Conservation (phyloP, 805 yeast genomes). For the Candida sanyiensis region DNA sequence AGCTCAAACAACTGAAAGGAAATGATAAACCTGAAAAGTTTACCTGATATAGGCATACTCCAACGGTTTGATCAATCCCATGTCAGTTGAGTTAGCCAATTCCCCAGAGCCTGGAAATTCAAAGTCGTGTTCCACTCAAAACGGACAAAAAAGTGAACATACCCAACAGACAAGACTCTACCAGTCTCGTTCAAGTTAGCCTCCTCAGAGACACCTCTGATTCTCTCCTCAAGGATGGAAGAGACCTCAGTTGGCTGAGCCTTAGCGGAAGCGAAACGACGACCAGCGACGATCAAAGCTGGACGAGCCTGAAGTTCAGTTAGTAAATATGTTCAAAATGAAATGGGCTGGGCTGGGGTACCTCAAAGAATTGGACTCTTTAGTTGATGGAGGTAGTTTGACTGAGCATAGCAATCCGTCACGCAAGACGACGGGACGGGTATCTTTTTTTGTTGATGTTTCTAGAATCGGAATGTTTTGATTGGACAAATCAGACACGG, state of each 20-base stretch:
- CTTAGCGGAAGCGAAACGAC: slow-evolving; percentile 86
- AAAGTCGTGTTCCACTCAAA: neutral
- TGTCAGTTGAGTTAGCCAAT: no score
- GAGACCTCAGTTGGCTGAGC: slow-evolving; percentile 99
- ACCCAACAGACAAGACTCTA: slow-evolving; percentile 97
- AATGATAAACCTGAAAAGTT: neutral
- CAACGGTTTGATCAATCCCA: no score
- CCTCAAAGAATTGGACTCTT: no score
- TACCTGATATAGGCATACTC: no score
- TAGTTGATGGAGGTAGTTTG: neutral
- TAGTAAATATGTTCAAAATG: slow-evolving; percentile 16
- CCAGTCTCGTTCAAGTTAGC: slow-evolving; percentile 99
- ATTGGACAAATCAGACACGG: neutral
- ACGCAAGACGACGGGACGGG: neutral
- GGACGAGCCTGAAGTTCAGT: slow-evolving; percentile 61
- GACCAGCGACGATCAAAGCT: slow-evolving; percentile 54
- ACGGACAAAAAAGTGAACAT: slow-evolving; percentile 33
- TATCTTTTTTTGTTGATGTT: neutral
- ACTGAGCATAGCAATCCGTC: no score
- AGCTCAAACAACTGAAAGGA: neutral
- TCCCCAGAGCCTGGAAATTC: neutral
- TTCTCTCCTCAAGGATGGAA: slow-evolving; percentile 97
- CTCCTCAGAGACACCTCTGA: slow-evolving; percentile 98
- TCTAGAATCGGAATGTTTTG: neutral
- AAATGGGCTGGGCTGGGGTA: neutral